Evolutionary conservation across 2,329 filamentous ascomycete genomes (phyloP).

Genomic region (Aureobasidium sp.): DNA sequence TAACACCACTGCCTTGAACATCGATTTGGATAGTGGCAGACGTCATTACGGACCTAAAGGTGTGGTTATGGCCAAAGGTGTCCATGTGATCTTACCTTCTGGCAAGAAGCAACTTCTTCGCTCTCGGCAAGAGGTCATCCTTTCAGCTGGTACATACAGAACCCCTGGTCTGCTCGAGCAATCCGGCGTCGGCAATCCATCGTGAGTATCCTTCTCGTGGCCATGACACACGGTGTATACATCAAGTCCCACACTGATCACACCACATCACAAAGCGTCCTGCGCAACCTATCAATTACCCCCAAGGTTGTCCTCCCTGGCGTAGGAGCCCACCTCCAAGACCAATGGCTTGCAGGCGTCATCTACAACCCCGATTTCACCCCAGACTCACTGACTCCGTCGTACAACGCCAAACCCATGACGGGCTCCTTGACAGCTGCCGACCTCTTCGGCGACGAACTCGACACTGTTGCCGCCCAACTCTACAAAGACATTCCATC

Average conservation of each 20-base stretch:
- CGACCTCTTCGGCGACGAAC: slow-evolving; percentile 26
- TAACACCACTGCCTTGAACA: slow-evolving; percentile 37
- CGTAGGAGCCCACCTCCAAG: slow-evolving; percentile 30
- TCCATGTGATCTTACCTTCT: slow-evolving; percentile 36
- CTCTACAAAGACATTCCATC: slow-evolving; percentile 22
- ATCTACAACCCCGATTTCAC: slow-evolving; percentile 17
- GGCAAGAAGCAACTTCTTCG: slow-evolving; percentile 29
- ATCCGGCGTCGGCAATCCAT: slow-evolving; percentile 48
- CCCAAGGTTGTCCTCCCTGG: slow-evolving; percentile 34
- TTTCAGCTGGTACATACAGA: slow-evolving; percentile 49
- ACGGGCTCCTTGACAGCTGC: slow-evolving; percentile 24
- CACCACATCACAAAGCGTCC: neutral
- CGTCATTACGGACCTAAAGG: neutral
- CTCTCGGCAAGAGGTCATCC: slow-evolving; percentile 43
- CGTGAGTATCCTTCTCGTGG: neutral
- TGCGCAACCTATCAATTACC: neutral
- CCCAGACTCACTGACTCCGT: neutral
- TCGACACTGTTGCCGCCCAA: slow-evolving; percentile 16
- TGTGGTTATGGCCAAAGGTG: slow-evolving; percentile 16
- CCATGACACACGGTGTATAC: neutral
- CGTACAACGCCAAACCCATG: neutral
- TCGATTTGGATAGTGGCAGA: slow-evolving; percentile 36
- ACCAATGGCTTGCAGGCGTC: slow-evolving; percentile 16
- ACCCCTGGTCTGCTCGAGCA: slow-evolving; percentile 53
- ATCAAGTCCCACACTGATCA: neutral